Percentiles rank a stretch among this genome's conserved stretches.
These are phyloP conservation scores for Blastobotrys illinoisensis DNA, from an alignment of 1,139 yeast genomes.

Conservation along the genomic window DNA sequence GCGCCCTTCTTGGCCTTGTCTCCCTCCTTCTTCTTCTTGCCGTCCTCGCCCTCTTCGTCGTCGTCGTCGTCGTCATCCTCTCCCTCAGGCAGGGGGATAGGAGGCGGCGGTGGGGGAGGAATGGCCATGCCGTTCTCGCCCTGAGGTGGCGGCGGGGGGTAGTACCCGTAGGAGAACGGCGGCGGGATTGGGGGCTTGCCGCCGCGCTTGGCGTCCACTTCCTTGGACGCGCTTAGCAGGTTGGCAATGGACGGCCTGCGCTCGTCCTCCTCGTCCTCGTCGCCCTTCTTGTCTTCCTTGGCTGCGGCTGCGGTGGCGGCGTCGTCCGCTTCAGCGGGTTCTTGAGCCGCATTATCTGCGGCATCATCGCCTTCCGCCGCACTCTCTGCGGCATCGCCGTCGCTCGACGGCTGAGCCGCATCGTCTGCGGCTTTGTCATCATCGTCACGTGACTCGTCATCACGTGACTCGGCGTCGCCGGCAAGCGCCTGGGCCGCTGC, in stretches of 20 bases:
- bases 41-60: slow-evolving; percentile 1
- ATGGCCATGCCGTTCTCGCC: neutral
- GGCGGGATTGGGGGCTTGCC: neutral
- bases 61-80: slow-evolving; percentile 6
- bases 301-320: neutral
- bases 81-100: slow-evolving; percentile 1
- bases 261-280: slow-evolving; percentile 12
- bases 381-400: slow-evolving; percentile 1
- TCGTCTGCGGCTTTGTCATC: neutral
- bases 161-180: neutral
- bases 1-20: neutral
- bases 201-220: slow-evolving; percentile 13
- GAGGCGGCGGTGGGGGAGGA: neutral
- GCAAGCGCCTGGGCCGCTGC: neutral
- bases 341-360: slow-evolving; percentile 1
- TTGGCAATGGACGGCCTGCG: slow-evolving; percentile 19
- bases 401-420: neutral
- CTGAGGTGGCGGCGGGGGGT: neutral
- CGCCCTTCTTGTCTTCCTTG: slow-evolving; percentile 3
- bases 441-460: neutral
- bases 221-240: slow-evolving; percentile 16
- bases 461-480: neutral
- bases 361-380: neutral
- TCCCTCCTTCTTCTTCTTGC: neutral
- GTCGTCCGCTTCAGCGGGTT: neutral